Evolutionary conservation across 306 rosid species (phyloP).

Genomic region (Erythrophleum fordii): DNA sequence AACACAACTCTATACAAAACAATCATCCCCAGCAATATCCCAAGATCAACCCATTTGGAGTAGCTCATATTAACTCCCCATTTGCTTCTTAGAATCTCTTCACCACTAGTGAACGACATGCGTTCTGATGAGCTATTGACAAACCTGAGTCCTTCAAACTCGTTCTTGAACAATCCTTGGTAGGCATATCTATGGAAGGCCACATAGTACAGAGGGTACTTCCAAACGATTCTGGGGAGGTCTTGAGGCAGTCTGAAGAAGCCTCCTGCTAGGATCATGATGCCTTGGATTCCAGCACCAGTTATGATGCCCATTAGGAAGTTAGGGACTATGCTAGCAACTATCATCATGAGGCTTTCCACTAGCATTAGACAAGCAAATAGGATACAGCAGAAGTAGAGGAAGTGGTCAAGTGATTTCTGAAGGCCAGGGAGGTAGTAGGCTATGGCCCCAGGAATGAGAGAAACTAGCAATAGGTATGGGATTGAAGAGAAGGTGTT

Average conservation of each 20-base stretch:
- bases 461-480: slow-evolving; percentile 45
- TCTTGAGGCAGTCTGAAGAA: slow-evolving; percentile 63
- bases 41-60: slow-evolving; percentile 75
- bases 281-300: slow-evolving; percentile 77
- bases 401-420: slow-evolving; percentile 41
- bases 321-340: slow-evolving; percentile 70
- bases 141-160: slow-evolving; percentile 54
- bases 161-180: slow-evolving; percentile 76
- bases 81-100: slow-evolving; percentile 35
- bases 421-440: slow-evolving; percentile 68
- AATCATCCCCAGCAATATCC: slow-evolving; percentile 63
- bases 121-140: background rate
- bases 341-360: slow-evolving; percentile 85
- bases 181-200: slow-evolving; percentile 67
- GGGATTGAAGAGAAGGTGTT: slow-evolving; percentile 75
- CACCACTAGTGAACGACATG: slow-evolving; percentile 31
- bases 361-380: slow-evolving; percentile 62
- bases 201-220: slow-evolving; percentile 59
- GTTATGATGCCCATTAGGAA: slow-evolving; percentile 77
- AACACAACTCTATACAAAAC: slow-evolving; percentile 54
- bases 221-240: slow-evolving; percentile 62
- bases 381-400: slow-evolving; percentile 46
- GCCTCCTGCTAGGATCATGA: slow-evolving; percentile 61
- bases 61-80: slow-evolving; percentile 59
- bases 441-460: slow-evolving; percentile 62